A percentile compares a stretch with the other conserved stretches of the same genome.
These are phyloP conservation scores for Daldinia sp. DNA, from an alignment of 2,329 filamentous ascomycete genomes.

Conservation along the genomic window DNA sequence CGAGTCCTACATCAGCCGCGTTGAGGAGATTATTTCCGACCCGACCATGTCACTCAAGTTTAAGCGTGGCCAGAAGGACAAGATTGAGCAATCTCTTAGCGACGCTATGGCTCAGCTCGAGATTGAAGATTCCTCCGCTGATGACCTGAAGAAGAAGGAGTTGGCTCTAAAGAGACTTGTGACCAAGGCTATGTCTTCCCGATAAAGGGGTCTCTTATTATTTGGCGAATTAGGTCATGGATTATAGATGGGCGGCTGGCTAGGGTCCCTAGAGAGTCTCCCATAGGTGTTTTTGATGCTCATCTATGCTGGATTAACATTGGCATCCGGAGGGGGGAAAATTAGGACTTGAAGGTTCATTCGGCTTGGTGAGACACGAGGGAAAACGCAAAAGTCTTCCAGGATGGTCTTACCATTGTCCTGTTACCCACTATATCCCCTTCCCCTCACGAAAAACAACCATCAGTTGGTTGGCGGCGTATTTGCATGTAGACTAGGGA, in stretches of 20 bases:
- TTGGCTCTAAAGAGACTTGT: slow-evolving; percentile 96
- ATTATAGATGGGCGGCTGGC: slow-evolving; percentile 43
- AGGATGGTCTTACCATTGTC: slow-evolving; percentile 43
- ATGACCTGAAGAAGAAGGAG: slow-evolving; percentile 99
- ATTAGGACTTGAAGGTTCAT: slow-evolving; percentile 33
- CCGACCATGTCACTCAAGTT: slow-evolving; percentile 95
- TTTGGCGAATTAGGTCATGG: slow-evolving; percentile 42
- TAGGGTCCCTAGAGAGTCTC: slow-evolving; percentile 41
- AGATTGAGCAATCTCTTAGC: slow-evolving; percentile 96
- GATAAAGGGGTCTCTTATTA: slow-evolving; percentile 62
- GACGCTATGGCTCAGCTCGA: slow-evolving; percentile 98
- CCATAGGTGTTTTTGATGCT: slow-evolving; percentile 38
- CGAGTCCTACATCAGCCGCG: slow-evolving; percentile 97
- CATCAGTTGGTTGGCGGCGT: slow-evolving; percentile 42
- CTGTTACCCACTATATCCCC: slow-evolving; percentile 38
- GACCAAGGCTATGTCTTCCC: slow-evolving; percentile 96
- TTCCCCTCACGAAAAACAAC: slow-evolving; percentile 36
- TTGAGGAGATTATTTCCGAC: slow-evolving; percentile 98
- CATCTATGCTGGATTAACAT: slow-evolving; percentile 41
- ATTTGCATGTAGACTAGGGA: slow-evolving; percentile 50
- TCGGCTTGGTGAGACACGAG: slow-evolving; percentile 40
- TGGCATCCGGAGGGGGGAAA: slow-evolving; percentile 39
- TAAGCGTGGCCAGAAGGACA: slow-evolving; percentile 99
- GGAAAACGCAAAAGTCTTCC: slow-evolving; percentile 45
- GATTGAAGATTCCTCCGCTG: slow-evolving; percentile 87